Conservation (phyloP, 768 basidiomycete genomes). For the Trametes gibbosa region DNA sequence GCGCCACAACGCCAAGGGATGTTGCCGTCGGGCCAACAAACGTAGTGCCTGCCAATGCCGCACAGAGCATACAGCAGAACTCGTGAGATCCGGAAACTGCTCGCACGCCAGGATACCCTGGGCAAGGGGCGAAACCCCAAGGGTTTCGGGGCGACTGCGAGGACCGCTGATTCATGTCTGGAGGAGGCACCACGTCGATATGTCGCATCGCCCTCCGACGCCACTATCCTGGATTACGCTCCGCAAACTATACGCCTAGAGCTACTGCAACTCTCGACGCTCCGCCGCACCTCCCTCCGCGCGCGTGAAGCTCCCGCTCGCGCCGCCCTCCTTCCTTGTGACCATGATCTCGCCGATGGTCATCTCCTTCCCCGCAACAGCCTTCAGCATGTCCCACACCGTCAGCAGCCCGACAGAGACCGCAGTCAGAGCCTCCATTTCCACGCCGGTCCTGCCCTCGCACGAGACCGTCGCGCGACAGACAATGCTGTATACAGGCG, state of each 20-base stretch:
- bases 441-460: constrained; percentile 81
- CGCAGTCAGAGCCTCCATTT: constrained; percentile 92
- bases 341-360: constrained; percentile 68
- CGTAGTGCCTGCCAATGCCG: background rate
- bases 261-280: background rate
- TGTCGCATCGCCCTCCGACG: constrained; percentile 3
- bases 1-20: background rate
- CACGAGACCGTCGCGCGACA: constrained; percentile 71
- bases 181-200: background rate
- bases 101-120: background rate
- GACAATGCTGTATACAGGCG: constrained; percentile 45
- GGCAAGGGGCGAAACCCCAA: background rate
- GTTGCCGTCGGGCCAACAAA: background rate
- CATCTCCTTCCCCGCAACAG: constrained; percentile 87
- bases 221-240: background rate
- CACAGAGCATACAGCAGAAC: background rate
- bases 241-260: too few species aligned
- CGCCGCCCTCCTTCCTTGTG: constrained; percentile 67
- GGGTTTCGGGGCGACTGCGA: background rate
- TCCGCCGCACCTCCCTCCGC: background rate
- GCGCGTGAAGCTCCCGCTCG: constrained; percentile 64
- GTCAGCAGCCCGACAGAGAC: constrained; percentile 77
- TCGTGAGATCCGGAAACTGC: background rate
- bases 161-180: background rate
- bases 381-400: constrained; percentile 94